These are phyloP conservation scores for Pleurotus tuber-regium DNA, from an alignment of 768 basidiomycete genomes.

Conservation along the genomic window DNA sequence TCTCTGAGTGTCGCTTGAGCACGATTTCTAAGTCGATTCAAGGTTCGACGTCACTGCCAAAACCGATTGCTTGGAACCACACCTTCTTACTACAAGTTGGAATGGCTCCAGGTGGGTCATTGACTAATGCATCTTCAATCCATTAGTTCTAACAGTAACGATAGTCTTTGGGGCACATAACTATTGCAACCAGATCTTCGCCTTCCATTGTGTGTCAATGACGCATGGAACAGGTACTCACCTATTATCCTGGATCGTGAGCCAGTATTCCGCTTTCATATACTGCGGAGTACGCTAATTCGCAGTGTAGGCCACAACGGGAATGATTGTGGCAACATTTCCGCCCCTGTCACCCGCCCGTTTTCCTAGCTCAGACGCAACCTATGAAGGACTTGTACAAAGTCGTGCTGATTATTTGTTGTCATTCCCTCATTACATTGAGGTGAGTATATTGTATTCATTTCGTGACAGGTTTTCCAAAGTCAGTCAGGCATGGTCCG, in stretches of 20 bases:
- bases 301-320: conserved; percentile 8
- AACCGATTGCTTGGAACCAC: conserved; percentile 14
- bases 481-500: background rate
- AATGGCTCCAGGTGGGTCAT: conserved; percentile 3
- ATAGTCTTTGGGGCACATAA: conserved; percentile 11
- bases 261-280: background rate
- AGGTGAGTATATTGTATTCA: conserved; percentile 2
- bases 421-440: conserved; percentile 7
- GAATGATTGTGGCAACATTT: conserved; percentile 17
- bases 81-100: conserved; percentile 12
- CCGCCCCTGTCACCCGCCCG: conserved; percentile 18
- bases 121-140: background rate
- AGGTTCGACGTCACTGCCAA: conserved; percentile 15
- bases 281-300: background rate
- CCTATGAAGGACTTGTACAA: conserved; percentile 13
- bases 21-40: background rate
- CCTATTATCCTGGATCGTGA: conserved; percentile 11
- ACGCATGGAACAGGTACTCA: conserved; percentile 10
- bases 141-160: too few species aligned
- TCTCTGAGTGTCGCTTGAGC: background rate
- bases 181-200: conserved; percentile 8
- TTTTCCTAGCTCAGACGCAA: conserved; percentile 16
- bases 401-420: conserved; percentile 5
- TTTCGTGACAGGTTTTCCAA: background rate
- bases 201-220: conserved; percentile 11